Base-by-base conservation (phyloP, 768 basidiomycete genomes). In the Austroboletus festivus region DNA sequence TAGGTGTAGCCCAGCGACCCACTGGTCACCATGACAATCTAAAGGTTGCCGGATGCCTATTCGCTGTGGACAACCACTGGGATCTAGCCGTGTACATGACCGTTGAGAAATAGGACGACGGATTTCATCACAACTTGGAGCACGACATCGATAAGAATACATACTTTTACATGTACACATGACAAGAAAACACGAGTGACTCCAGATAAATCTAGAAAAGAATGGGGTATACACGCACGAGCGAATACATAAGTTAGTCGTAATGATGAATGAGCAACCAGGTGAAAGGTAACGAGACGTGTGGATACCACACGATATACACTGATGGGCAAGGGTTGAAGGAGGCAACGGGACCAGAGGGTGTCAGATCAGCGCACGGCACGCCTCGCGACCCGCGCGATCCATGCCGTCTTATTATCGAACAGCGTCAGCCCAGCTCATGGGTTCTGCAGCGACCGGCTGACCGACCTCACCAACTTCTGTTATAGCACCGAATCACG, bases 191-290 rank as follows among this genome's bases (percentile, higher is more conserved):
- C 11, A 28, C 30, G 23, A 39, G 20, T 33, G 19, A 33, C 26
- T 26, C 44, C 1, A 8, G 38, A 46, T 8, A 44, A 19, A 48
- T 47, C 16, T 46, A 55, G 12, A 20, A 54, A 47, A 30, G 59
- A 62, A n/a, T n/a, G 41, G 38, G 56, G 19, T 45, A 30, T 38
- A 48, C 19, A 24, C 5, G 52, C 52, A 53, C 22, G 58, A 52
- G 45, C 21, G 42, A 34, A 31, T 35, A 18, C n/a, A 62, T 61
- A 60, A 55, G 30, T 60, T 52, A 60, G 31, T 45, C n/a, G n/a
- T 18, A 41, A 44, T 26, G 19, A 50, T 10, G 37, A 53, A 45
- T 1, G 42, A 46, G 28, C 10, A 44, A 42, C 8, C 45, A 33
- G 12, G 23, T 22, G 38, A 18, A 1, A n/a, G 5, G 16, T 30